phyloP scores from a whole-genome alignment of 2,329 filamentous ascomycete genomes.

The Nemania sp. region DNA sequence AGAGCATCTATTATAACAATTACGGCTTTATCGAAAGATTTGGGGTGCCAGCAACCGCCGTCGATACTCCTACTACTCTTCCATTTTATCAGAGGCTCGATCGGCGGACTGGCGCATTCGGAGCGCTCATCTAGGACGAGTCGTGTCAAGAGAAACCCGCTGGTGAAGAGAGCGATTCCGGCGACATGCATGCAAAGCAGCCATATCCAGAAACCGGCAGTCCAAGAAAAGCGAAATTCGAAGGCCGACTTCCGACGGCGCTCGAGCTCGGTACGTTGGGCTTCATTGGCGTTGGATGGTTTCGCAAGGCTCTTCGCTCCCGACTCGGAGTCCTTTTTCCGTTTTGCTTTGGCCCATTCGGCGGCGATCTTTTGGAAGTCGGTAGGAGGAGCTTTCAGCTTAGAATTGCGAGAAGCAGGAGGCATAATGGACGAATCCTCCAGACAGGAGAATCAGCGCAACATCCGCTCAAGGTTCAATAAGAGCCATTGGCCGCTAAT shows the following conservation, averaged over 20 bases:
- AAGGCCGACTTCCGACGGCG: slow-evolving; percentile 52
- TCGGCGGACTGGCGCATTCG: slow-evolving; percentile 68
- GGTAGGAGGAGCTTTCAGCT: slow-evolving; percentile 36
- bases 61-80: slow-evolving; percentile 49
- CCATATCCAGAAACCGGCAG: slow-evolving; percentile 69
- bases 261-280: slow-evolving; percentile 52
- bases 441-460: slow-evolving; percentile 6
- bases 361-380: slow-evolving; percentile 58
- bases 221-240: slow-evolving; percentile 59
- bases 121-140: slow-evolving; percentile 78
- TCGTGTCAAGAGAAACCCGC: slow-evolving; percentile 89
- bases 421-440: slow-evolving; percentile 13
- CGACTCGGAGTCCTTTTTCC: slow-evolving; percentile 50
- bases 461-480: slow-evolving; percentile 16
- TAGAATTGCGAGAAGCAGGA: slow-evolving; percentile 30
- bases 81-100: slow-evolving; percentile 53
- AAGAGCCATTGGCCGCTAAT: slow-evolving; percentile 32
- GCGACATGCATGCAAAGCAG: slow-evolving; percentile 74
- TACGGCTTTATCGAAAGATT: slow-evolving; percentile 88
- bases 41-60: slow-evolving; percentile 92
- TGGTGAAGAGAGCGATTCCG: slow-evolving; percentile 90
- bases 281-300: slow-evolving; percentile 44
- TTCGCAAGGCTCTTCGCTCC: slow-evolving; percentile 40
- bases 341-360: slow-evolving; percentile 58
- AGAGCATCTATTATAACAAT: slow-evolving; percentile 91